Evolutionary conservation across 2,329 filamentous ascomycete species (phyloP).

Genomic region (Parafenestella ontariensis): DNA sequence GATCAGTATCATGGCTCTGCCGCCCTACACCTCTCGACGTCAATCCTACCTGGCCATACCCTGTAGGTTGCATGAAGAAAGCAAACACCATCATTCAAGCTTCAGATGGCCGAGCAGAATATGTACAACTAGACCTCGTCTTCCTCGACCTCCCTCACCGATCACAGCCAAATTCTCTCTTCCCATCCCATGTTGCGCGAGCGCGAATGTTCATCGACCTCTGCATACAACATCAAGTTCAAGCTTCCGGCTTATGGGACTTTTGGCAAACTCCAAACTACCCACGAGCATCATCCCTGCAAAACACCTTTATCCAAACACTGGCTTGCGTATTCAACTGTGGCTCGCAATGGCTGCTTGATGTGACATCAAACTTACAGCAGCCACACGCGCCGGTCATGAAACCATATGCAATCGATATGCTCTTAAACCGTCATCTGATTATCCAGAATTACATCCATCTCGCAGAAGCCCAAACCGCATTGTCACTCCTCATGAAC

Average conservation of each 20-base stretch:
- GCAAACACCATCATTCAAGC: conserved; percentile 32
- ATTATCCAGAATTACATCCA: conserved; percentile 48
- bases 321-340: conserved; percentile 51
- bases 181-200: conserved; percentile 34
- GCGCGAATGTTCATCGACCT: conserved; percentile 45
- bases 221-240: conserved; percentile 39
- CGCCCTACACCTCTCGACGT: conserved; percentile 37
- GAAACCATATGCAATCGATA: conserved; percentile 26
- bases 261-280: conserved; percentile 39
- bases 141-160: conserved; percentile 47
- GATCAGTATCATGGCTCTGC: conserved; percentile 42
- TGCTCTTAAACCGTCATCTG: conserved; percentile 42
- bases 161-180: conserved; percentile 34
- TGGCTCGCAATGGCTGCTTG: conserved; percentile 49
- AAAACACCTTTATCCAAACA: conserved; percentile 52
- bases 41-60: conserved; percentile 10
- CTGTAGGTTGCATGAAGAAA: conserved; percentile 19
- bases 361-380: conserved; percentile 41
- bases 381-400: conserved; percentile 16
- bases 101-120: conserved; percentile 47
- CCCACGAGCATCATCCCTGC: conserved; percentile 46
- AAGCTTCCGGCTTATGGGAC: conserved; percentile 33
- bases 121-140: conserved; percentile 49
- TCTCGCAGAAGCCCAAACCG: conserved; percentile 25
- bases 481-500: conserved; percentile 26